Conservation (phyloP, 768 basidiomycete species). For the Tulasnella calospora region DNA sequence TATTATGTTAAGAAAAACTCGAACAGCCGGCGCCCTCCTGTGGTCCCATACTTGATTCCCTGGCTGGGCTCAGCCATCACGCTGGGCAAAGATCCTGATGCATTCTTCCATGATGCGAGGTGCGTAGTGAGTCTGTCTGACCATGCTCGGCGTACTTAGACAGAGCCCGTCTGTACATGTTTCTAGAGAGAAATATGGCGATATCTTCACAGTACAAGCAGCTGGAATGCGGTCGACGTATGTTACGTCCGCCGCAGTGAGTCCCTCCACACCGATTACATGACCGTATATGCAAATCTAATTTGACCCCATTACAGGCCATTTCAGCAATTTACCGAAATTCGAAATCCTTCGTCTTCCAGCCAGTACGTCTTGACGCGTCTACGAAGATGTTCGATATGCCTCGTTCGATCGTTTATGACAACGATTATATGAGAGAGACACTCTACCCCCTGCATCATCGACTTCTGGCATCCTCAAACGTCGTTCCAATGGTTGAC, state of each 20-base stretch:
- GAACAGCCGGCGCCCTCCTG: not conserved
- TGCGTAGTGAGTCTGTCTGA: not conserved
- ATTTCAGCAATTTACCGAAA: conserved; percentile 18
- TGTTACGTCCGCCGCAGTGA: conserved; percentile 12
- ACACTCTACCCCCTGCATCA: not conserved
- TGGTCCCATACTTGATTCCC: conserved; percentile 9
- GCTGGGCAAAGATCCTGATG: conserved; percentile 18
- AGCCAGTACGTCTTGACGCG: not conserved
- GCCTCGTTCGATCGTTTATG: conserved; percentile 5
- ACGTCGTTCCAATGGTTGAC: not conserved
- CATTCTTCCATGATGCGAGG: conserved; percentile 15
- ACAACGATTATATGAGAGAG: not conserved
- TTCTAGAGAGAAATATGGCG: conserved; percentile 1
- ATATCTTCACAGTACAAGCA: conserved; percentile 17
- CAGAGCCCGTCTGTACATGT: not conserved
- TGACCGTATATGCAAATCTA: not conserved
- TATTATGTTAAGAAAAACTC: not conserved
- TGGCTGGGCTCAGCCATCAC: conserved; percentile 18
- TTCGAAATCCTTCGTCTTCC: conserved; percentile 20
- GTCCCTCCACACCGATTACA: not conserved
- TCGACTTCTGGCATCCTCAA: not conserved
- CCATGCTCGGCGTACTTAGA: not conserved
- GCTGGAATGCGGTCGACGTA: conserved; percentile 9
- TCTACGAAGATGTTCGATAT: conserved; percentile 2
- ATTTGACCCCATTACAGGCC: not conserved